Percentiles rank a stretch among this genome's conserved stretches.
phyloP scores from a whole-genome alignment of 2,329 filamentous ascomycete species.

The Pseudocercospora cruenta region DNA sequence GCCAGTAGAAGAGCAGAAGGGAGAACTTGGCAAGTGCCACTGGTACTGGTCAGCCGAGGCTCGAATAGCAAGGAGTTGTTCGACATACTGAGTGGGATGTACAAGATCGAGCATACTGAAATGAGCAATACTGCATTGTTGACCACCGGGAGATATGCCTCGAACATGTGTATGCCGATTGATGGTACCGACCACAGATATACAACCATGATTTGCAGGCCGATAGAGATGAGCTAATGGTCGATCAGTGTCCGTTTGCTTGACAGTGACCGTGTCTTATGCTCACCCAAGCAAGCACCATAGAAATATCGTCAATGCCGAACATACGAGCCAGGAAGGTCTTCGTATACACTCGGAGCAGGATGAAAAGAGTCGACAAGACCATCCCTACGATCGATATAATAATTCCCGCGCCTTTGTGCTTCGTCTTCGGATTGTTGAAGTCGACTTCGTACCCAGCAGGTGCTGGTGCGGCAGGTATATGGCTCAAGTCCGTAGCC shows the following conservation, averaged over 20 bases:
- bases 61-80: not conserved
- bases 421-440: conserved; percentile 16
- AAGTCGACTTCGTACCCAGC: conserved; percentile 16
- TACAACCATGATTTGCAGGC: conserved; percentile 19
- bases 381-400: conserved; percentile 22
- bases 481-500: not conserved
- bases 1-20: conserved; percentile 21
- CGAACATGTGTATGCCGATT: conserved; percentile 23
- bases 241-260: not conserved
- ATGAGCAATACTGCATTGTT: conserved; percentile 15
- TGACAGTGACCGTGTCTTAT: not conserved
- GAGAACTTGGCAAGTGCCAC: conserved; percentile 24
- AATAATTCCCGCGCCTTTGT: conserved; percentile 15
- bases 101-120: conserved; percentile 19
- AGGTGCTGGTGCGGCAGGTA: conserved; percentile 17
- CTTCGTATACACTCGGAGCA: conserved; percentile 22
- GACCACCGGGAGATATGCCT: conserved; percentile 7
- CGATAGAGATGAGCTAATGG: conserved; percentile 20
- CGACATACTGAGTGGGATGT: conserved; percentile 10
- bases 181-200: conserved; percentile 10
- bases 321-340: conserved; percentile 16
- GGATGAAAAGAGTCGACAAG: conserved; percentile 17
- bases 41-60: not conserved
- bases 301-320: conserved; percentile 23
- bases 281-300: conserved; percentile 21